phyloP scores from a whole-genome alignment of 257 asterid genomes.

The Fraxinus americana region DNA sequence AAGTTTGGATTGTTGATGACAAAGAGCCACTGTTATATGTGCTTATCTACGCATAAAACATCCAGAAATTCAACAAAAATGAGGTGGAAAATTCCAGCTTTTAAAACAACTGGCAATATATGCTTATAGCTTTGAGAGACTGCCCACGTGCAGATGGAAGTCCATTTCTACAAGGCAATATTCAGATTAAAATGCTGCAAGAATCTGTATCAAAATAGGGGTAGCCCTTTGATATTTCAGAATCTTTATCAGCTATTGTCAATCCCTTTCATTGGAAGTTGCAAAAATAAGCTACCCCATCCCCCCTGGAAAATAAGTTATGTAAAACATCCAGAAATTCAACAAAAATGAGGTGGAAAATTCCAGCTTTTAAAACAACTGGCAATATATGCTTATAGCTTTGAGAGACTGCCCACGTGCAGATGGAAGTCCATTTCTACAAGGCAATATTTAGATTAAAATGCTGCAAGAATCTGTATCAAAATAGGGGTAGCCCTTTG shows the following conservation, averaged over 20 bases:
- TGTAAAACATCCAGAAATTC: constrained; percentile 9
- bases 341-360: background rate
- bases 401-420: constrained; percentile 31
- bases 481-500: constrained; percentile 5
- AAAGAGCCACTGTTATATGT: background rate
- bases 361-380: constrained; percentile 26
- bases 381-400: constrained; percentile 22
- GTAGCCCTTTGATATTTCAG: constrained; percentile 19
- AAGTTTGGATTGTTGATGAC: background rate
- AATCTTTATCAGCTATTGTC: constrained; percentile 40
- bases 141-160: constrained; percentile 17
- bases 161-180: constrained; percentile 19
- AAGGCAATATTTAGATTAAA: constrained; percentile 30
- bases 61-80: constrained; percentile 4
- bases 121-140: constrained; percentile 24
- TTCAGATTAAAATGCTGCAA: constrained; percentile 28
- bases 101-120: constrained; percentile 31
- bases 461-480: constrained; percentile 37
- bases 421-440: background rate
- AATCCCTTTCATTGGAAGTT: constrained; percentile 22
- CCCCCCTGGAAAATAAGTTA: background rate
- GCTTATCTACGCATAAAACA: background rate
- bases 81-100: background rate
- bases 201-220: constrained; percentile 33
- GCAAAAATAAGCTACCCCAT: background rate